Base-by-base conservation (phyloP, 179 eudicot species). In the Carnegiea gigantea region DNA sequence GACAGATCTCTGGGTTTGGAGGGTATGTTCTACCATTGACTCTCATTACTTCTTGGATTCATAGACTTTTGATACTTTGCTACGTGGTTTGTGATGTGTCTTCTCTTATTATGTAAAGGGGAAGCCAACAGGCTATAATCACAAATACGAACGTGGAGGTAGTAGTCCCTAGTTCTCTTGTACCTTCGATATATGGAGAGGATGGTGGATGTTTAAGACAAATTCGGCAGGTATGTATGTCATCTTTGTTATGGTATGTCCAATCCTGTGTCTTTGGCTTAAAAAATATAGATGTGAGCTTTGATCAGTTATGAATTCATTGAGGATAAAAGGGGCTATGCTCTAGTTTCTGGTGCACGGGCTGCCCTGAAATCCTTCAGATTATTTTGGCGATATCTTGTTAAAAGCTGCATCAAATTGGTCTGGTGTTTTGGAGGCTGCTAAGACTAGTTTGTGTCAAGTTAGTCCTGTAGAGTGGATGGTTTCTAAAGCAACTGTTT, bases 71-170 rank as follows among this genome's bases (percentile, higher is more conserved):
- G 73, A 24, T 80, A 67, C 26, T 73, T 84, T 60, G 70, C 78
- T 81, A 74, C 73, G 77, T 59, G 54, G 30, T 49, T 71, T 77
- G 38, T n/a, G 30, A 7, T 40, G 77, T 65, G 38, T 72, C 17
- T 79, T 57, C 72, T 40, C 14, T 76, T 75, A 21, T 65, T 60
- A 20, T 82, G 76, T 94, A 74, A 68, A 94, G 98, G 80, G 94
- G 85, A 84, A 89, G 83, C 85, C 97, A 90, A 76, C 89, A 79
- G 13, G 85, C 96, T 77, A 76, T 92, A 64, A 95, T 94, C 87
- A 96, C 98, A 74, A 95, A 89, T 88, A 91, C 98, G 17, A 92
- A 93, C 20, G 89, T 95, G 83, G 98, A 96, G 89, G 98, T 94
- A 62, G 92, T 95, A 30, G 97, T 96, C 77, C 99, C 99, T 76